Evolutionary conservation across 1,284 basidiomycete species (phyloP).

Genomic region (Leccinum subfulvum): DNA sequence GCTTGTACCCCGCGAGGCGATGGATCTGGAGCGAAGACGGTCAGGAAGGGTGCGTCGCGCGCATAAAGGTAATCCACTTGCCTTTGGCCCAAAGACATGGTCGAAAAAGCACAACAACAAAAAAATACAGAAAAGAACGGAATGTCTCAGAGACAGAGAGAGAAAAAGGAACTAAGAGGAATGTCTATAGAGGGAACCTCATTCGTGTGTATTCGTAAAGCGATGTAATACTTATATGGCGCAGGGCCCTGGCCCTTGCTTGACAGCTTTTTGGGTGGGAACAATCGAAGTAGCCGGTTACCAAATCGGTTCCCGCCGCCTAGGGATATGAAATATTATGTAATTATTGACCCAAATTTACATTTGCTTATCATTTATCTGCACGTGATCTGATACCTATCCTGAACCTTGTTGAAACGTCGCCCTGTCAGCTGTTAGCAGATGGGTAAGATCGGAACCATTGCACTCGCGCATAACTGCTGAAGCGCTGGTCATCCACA

Average conservation of each 20-base stretch:
- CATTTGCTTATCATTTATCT: neutral
- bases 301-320: neutral
- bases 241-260: neutral
- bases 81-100: conserved; percentile 18
- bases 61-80: neutral
- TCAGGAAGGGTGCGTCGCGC: conserved; percentile 6
- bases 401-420: neutral
- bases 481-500: conserved; percentile 29
- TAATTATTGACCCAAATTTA: neutral
- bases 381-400: neutral
- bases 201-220: neutral
- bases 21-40: conserved; percentile 10
- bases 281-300: neutral
- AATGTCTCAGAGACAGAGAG: neutral
- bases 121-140: neutral
- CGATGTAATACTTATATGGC: neutral
- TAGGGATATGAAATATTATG: neutral
- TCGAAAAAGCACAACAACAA: neutral
- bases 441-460: neutral
- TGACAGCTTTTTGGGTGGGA: neutral
- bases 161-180: neutral
- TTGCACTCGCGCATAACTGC: neutral
- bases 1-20: conserved; percentile 7
- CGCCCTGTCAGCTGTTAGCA: neutral
- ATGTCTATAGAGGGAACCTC: neutral